These are phyloP conservation scores for Zea luxurians DNA, from an alignment of 176 grass and related monocot species.

Conservation along the genomic window DNA sequence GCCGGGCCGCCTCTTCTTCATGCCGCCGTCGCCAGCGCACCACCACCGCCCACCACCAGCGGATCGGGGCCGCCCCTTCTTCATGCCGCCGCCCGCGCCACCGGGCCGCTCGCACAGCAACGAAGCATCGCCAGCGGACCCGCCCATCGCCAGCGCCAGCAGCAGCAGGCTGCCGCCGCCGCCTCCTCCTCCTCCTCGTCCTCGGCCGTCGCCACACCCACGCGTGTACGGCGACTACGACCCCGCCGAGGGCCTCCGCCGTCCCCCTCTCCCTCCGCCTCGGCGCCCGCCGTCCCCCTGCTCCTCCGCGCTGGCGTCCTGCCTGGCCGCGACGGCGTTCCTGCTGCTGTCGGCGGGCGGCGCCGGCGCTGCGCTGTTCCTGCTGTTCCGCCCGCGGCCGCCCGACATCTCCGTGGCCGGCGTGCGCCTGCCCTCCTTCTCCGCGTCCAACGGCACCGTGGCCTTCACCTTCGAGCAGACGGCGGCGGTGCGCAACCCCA, in stretches of 20 bases:
- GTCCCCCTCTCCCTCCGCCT: background rate
- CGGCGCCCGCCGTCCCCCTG: background rate
- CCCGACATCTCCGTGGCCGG: constrained; percentile 62
- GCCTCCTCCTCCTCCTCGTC: background rate
- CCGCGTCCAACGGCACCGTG: constrained; percentile 66
- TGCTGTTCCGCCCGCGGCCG: constrained; percentile 66
- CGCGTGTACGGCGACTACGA: background rate
- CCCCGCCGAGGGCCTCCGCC: background rate
- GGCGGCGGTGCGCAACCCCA: constrained; percentile 74
- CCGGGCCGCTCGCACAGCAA: background rate
- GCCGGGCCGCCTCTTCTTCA: background rate
- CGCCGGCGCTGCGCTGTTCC: constrained; percentile 48
- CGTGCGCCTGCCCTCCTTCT: constrained; percentile 60
- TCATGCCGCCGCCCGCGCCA: background rate
- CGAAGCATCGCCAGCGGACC: background rate
- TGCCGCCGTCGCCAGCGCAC: background rate
- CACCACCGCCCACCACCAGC: background rate
- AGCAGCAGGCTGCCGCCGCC: background rate
- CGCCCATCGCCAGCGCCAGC: background rate
- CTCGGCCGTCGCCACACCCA: background rate
- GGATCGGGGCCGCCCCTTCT: background rate
- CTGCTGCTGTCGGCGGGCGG: constrained; percentile 42
- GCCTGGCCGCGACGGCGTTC: constrained; percentile 57
- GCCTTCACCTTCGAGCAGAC: constrained; percentile 76
- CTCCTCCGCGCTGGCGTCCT: constrained; percentile 57